phyloP scores from a whole-genome alignment of 805 yeast genomes.

The Candida ficus region DNA sequence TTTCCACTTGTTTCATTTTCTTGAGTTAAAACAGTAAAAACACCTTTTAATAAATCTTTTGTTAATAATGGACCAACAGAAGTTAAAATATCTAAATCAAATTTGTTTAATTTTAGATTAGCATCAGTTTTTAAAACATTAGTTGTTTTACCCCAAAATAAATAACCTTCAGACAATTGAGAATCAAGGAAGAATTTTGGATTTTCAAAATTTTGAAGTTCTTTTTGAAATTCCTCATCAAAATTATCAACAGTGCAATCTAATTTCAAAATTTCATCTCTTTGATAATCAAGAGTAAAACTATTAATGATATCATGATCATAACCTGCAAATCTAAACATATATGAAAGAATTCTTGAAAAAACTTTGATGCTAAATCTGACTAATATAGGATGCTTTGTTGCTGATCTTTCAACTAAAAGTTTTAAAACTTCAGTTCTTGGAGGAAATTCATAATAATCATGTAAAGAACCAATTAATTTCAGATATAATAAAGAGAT shows the following conservation, averaged over 20 bases:
- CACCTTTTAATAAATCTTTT: slow-evolving; percentile 51
- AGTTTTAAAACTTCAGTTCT: slow-evolving; percentile 36
- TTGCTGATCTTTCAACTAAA: slow-evolving; percentile 42
- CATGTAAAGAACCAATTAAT: slow-evolving; percentile 47
- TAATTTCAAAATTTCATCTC: slow-evolving; percentile 35
- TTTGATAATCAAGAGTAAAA: slow-evolving; percentile 31
- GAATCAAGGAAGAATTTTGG: slow-evolving; percentile 57
- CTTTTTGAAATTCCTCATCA: slow-evolving; percentile 35
- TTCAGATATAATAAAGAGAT: slow-evolving; percentile 42
- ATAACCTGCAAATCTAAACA: slow-evolving; percentile 39
- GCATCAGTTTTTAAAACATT: slow-evolving; percentile 36
- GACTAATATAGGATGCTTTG: slow-evolving; percentile 67
- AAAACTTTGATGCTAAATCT: slow-evolving; percentile 57
- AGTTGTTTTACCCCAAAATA: slow-evolving; percentile 65
- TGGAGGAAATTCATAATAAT: slow-evolving; percentile 43
- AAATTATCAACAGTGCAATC: slow-evolving; percentile 26
- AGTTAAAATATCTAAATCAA: slow-evolving; percentile 39
- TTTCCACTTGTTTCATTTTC: slow-evolving; percentile 66
- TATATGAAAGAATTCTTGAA: slow-evolving; percentile 43
- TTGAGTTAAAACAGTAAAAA: slow-evolving; percentile 49
- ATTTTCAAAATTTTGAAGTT: slow-evolving; percentile 40
- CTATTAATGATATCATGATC: slow-evolving; percentile 43
- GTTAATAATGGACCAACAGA: slow-evolving; percentile 41
- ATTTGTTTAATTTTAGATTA: slow-evolving; percentile 29
- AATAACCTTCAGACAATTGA: slow-evolving; percentile 56